Conservation (phyloP, 495 filamentous ascomycete species). For the Endocarpon pusillum region DNA sequence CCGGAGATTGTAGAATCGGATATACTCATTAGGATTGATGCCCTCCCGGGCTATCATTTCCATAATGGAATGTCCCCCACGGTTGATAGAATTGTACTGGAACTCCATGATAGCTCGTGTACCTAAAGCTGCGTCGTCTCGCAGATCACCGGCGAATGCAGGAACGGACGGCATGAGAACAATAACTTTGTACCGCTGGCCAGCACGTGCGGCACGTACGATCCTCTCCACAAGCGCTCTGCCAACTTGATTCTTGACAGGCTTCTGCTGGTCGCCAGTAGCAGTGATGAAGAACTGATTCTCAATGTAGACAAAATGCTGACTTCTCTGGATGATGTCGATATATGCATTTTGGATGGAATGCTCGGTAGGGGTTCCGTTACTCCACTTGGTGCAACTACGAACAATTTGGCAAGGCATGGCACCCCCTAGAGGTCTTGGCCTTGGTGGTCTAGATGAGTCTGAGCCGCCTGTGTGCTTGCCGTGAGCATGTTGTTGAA, state of each 20-base stretch:
- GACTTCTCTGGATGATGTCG: constrained; percentile 58
- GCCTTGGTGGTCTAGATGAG: constrained; percentile 12
- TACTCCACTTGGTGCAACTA: constrained; percentile 57
- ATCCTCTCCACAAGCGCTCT: constrained; percentile 80
- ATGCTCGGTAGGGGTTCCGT: constrained; percentile 53
- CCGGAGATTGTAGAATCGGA: constrained; percentile 88
- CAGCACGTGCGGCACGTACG: constrained; percentile 50
- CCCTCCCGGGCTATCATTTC: constrained; percentile 57
- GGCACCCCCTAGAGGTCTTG: constrained; percentile 18
- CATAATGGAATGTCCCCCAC: constrained; percentile 77
- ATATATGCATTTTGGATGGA: constrained; percentile 84
- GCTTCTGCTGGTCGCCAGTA: constrained; percentile 54
- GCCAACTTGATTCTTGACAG: constrained; percentile 76
- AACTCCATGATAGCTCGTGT: constrained; percentile 95
- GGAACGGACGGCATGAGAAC: constrained; percentile 80
- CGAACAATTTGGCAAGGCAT: constrained; percentile 52
- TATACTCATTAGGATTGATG: constrained; percentile 60
- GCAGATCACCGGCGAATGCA: constrained; percentile 77
- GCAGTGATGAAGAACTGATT: constrained; percentile 98
- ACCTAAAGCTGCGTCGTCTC: constrained; percentile 59
- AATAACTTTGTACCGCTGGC: constrained; percentile 67
- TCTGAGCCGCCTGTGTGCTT: constrained; percentile 14
- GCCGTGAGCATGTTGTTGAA: constrained; percentile 30
- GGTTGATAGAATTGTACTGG: constrained; percentile 76
- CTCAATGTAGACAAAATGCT: constrained; percentile 87